Evolutionary conservation across 768 basidiomycete species (phyloP), one percentile per base, ranked within the genome.

Genomic region (Cystobasidium ongulense): DNA sequence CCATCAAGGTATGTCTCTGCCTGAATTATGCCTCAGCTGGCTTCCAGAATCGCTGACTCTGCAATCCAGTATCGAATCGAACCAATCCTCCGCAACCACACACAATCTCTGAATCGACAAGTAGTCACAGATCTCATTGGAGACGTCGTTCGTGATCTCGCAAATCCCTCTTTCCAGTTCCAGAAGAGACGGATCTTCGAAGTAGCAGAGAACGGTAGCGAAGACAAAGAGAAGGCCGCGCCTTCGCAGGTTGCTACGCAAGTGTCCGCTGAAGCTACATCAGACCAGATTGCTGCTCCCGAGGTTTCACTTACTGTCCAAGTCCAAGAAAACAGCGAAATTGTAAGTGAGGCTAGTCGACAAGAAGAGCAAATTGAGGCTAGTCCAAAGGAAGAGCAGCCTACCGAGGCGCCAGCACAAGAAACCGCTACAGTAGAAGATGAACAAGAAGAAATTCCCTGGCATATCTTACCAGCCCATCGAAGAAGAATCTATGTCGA

Each of bases 111-210:
- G 27, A 59, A 46, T 43, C 50, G 68, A 54, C 50, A 71, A 25
- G 41, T 57, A 2, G 54, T 71, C 33, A 29, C 35, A 35, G 33
- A 59, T 15, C 8, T 71, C 25, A 59, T 71, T 11, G 68, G 68
- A 2, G 68, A 59, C 1, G 68, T 71, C 33, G 38, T 71, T n/a
- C n/a, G 54, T 35, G 68, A 71, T 38, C 68, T 71, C 7, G 43
- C 54, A 18, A 59, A 71, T 59, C 35, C 68, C 8, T 33, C 54
- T 17, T 71, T 71, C 54, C 68, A 71, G 39, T 59, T 54, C 23
- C 25, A 59, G 27, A 27, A 35, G 13, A 10, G 46, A 3, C 46
- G 46, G 15, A 7, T 17, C n/a, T 50, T 27, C 11, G 57, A 59
- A 35, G 8, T 27, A 23, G 2, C 57, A 29, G 11, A 5, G 4